Percentiles rank a stretch among this genome's conserved stretches.
Evolutionary conservation across 1,139 yeast genomes (phyloP).

Genomic region (Taphrina wiesneri): DNA sequence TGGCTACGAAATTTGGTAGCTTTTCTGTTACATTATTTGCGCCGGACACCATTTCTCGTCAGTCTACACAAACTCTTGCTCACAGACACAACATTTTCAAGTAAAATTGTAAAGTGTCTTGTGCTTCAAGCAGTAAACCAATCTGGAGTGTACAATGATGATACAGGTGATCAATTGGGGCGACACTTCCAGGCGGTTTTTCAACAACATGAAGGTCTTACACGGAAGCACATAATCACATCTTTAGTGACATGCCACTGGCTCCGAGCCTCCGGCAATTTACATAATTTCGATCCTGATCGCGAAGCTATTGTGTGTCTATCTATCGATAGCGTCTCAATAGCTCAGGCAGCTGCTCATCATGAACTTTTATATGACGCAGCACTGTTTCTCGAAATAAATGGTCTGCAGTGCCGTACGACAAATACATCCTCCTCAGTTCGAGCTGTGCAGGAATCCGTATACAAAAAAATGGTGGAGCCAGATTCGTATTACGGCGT

Average conservation of each 20-base stretch:
- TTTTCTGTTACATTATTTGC: not conserved
- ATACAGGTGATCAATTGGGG: not conserved
- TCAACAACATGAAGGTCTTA: not conserved
- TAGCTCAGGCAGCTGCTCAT: slow-evolving; percentile 38
- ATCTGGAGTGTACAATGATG: not conserved
- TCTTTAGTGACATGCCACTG: not conserved
- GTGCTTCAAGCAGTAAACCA: not conserved
- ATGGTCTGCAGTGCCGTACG: slow-evolving; percentile 61
- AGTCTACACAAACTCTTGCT: not conserved
- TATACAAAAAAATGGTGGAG: slow-evolving; percentile 16
- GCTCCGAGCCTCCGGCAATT: slow-evolving; percentile 5
- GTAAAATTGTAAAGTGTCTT: not conserved
- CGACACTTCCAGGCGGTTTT: not conserved
- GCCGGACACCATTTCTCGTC: not conserved
- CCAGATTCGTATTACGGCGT: slow-evolving; percentile 31
- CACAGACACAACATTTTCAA: not conserved
- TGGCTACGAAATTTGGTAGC: not conserved
- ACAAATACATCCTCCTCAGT: not conserved
- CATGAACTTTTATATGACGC: slow-evolving; percentile 37
- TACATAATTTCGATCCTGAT: not conserved
- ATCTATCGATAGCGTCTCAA: slow-evolving; percentile 14
- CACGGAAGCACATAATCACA: not conserved
- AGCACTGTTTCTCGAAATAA: slow-evolving; percentile 37
- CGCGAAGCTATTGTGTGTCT: not conserved
- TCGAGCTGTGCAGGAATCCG: not conserved